Conservation (phyloP, 306 rosid species). For the Rubus parviflorus region DNA sequence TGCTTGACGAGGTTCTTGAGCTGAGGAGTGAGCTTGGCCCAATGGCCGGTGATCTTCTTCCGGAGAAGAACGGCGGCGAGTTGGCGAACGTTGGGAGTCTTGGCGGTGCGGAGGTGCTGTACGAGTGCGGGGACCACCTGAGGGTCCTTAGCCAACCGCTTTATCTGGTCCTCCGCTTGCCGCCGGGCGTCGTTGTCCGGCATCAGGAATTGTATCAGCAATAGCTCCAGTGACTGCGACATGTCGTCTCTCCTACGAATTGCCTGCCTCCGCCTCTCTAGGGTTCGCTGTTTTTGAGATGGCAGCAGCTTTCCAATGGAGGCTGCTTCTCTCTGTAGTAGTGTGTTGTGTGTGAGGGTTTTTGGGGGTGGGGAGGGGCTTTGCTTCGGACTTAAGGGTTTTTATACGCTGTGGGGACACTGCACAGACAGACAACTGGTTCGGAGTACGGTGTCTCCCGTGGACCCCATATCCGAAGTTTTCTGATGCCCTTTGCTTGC, state of each 20-base stretch:
- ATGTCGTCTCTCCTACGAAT: conserved; percentile 24
- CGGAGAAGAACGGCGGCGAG: conserved; percentile 93
- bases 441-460: neutral
- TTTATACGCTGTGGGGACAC: conserved; percentile 31
- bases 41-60: conserved; percentile 97
- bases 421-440: neutral
- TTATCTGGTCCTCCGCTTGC: conserved; percentile 96
- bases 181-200: conserved; percentile 99
- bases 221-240: conserved; percentile 92
- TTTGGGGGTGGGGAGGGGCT: neutral
- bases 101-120: conserved; percentile 93
- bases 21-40: conserved; percentile 88
- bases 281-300: neutral
- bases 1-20: conserved; percentile 74
- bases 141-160: conserved; percentile 89
- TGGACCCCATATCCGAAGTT: neutral
- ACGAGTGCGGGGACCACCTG: conserved; percentile 88
- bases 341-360: conserved; percentile 18
- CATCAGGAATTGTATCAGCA: conserved; percentile 92
- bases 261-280: neutral
- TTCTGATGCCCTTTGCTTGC: no score
- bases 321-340: conserved; percentile 7
- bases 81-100: conserved; percentile 96
- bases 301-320: neutral
- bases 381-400: conserved; percentile 36